Evolutionary conservation across 1,284 basidiomycete species (phyloP).

Genomic region (Spongispora temasekensis): DNA sequence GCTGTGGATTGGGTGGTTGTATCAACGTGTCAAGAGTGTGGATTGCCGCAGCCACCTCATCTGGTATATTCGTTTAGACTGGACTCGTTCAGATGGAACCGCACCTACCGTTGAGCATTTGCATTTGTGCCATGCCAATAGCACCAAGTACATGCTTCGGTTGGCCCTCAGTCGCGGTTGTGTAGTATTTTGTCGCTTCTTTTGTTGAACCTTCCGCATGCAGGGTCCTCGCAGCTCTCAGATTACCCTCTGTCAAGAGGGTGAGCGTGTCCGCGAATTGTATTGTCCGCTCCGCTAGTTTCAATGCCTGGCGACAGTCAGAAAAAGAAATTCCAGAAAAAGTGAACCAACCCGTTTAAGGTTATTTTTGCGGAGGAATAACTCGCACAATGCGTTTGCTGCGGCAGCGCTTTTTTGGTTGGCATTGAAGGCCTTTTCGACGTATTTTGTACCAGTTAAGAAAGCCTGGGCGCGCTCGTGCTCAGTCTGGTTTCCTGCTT

Average conservation of each 20-base stretch:
- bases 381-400: conserved; percentile 74
- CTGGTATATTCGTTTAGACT: conserved; percentile 38
- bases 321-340: neutral
- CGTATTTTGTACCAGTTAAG: conserved; percentile 62
- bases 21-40: conserved; percentile 86
- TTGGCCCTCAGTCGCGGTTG: conserved; percentile 72
- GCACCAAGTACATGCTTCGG: conserved; percentile 77
- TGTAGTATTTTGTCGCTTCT: conserved; percentile 75
- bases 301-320: conserved; percentile 61
- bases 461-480: conserved; percentile 59
- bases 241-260: conserved; percentile 75
- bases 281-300: conserved; percentile 89
- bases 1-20: conserved; percentile 61
- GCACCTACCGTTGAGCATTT: conserved; percentile 72
- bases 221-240: conserved; percentile 76
- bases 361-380: conserved; percentile 70
- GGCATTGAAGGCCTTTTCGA: conserved; percentile 74
- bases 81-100: neutral
- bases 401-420: conserved; percentile 78
- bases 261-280: conserved; percentile 89
- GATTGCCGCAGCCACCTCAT: conserved; percentile 77
- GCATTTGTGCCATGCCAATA: conserved; percentile 85
- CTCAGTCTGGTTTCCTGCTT: conserved; percentile 59
- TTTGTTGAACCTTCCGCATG: conserved; percentile 65
- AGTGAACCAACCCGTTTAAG: conserved; percentile 45